phyloP scores from a whole-genome alignment of 305 asterid genomes.

The Striga hermonthica region DNA sequence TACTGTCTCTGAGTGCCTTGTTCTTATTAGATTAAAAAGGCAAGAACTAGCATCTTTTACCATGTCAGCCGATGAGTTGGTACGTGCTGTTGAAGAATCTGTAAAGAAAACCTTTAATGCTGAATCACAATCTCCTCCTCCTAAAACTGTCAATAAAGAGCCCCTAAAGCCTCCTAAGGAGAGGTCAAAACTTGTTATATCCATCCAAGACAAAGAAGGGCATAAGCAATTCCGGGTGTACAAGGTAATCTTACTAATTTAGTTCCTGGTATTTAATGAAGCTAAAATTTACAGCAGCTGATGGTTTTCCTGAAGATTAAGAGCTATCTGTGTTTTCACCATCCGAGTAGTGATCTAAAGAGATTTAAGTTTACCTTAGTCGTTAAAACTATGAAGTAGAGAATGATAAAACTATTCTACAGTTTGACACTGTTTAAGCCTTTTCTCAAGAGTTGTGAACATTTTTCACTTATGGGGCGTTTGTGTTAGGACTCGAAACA shows the following conservation, averaged over 20 bases:
- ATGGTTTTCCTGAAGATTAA: slow-evolving; percentile 17
- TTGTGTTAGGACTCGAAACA: too few species aligned
- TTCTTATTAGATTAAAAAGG: slow-evolving; percentile 59
- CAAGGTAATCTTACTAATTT: slow-evolving; percentile 40
- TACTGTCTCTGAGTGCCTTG: slow-evolving; percentile 17
- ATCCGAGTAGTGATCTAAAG: slow-evolving; percentile 1
- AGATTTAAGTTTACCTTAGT: not conserved
- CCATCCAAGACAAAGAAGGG: slow-evolving; percentile 70
- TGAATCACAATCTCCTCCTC: slow-evolving; percentile 43
- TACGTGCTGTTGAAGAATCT: slow-evolving; percentile 78
- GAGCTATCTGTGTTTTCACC: not conserved
- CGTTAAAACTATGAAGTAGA: not conserved
- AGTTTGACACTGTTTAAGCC: too few species aligned
- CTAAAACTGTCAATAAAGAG: slow-evolving; percentile 34
- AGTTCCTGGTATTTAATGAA: slow-evolving; percentile 20
- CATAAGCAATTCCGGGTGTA: slow-evolving; percentile 58
- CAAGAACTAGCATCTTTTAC: slow-evolving; percentile 74
- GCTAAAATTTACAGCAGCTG: slow-evolving; percentile 11
- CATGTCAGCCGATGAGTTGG: slow-evolving; percentile 67
- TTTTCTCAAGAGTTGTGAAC: too few species aligned
- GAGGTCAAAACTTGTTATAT: slow-evolving; percentile 62
- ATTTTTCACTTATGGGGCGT: too few species aligned
- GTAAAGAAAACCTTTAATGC: slow-evolving; percentile 52
- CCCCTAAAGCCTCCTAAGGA: slow-evolving; percentile 43
- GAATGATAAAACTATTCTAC: not conserved